Evolutionary conservation across 2,329 filamentous ascomycete genomes (phyloP), one percentile per base, ranked within the genome.

Genomic region (Fusarium buxicola): DNA sequence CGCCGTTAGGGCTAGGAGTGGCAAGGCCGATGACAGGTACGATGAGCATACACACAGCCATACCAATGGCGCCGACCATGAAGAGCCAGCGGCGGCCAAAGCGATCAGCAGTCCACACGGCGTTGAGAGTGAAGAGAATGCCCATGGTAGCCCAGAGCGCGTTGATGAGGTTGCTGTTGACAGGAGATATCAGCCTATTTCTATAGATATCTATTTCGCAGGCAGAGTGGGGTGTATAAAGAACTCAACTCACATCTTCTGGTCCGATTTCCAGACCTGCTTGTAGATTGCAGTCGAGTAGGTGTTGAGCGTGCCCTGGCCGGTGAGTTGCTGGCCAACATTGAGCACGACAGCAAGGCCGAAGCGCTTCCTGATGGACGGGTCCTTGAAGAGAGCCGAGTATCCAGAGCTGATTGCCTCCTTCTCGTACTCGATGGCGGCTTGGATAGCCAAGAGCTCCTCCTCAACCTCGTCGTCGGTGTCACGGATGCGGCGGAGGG

Each of bases 281-380:
- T 89, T 85, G 79, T 92, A 92, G 70, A 92, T 89, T 66, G 86
- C 84, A n/a, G 88, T 89, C 16, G 85, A 89, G 80, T 92, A 92
- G 4, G 84, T 84, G 81, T 91, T 92, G 64, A 92, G 81, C 2
- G 88, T 89, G 61, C 89, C 89, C 75, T 92, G 89, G 16, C 89
- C 89, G 6, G 88, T 89, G 35, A 92, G 81, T 74, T 92, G 89
- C 74, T 91, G 89, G 40, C 89, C 89, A 40, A 88, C 82, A 72
- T 92, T 92, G 75, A 92, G 77, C 44, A 90, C 76, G 63, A 89
- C 83, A 21, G 88, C 88, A 27, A 92, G 82, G 39, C 81, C 76
- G 63, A 92, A 82, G 49, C 89, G 85, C 79, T 87, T 89, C 66
- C 89, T 84, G 39, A 91, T 77, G 11, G 88, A 90, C 34, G 81